phyloP scores from a whole-genome alignment of 1,284 basidiomycete genomes.

The Boletus mariae region DNA sequence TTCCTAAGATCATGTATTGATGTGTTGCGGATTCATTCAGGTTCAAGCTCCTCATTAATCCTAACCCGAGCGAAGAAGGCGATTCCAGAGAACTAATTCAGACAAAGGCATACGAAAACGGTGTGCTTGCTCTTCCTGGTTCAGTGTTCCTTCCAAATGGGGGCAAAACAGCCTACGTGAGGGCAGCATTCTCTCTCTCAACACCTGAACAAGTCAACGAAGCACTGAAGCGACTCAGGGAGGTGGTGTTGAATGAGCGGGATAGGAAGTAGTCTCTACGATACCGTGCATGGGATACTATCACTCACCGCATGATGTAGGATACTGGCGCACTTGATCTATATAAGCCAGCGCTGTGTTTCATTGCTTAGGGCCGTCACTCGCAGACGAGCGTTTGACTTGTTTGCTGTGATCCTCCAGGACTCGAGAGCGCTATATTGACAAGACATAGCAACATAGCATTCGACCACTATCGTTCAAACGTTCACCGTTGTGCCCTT shows the following conservation, averaged over 20 bases:
- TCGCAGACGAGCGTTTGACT: neutral
- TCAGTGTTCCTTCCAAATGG: slow-evolving; percentile 73
- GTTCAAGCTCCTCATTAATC: slow-evolving; percentile 60
- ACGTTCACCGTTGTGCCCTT: neutral
- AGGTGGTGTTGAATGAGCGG: slow-evolving; percentile 54
- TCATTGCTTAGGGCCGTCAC: neutral
- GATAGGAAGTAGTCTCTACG: slow-evolving; percentile 10
- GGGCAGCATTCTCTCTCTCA: slow-evolving; percentile 79
- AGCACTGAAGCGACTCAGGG: slow-evolving; percentile 66
- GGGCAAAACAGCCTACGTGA: slow-evolving; percentile 66
- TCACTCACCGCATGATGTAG: slow-evolving; percentile 6
- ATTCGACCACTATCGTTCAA: too few species aligned
- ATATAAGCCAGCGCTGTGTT: neutral
- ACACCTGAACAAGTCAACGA: slow-evolving; percentile 69
- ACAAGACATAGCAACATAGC: too few species aligned
- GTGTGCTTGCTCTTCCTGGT: slow-evolving; percentile 88
- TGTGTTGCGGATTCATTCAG: slow-evolving; percentile 33
- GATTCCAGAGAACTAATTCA: slow-evolving; percentile 80
- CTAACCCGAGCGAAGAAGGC: slow-evolving; percentile 45
- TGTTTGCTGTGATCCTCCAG: neutral
- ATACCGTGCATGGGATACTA: neutral
- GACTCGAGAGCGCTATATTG: neutral
- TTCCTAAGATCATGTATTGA: slow-evolving; percentile 15
- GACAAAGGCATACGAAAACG: slow-evolving; percentile 74
- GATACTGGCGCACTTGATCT: slow-evolving; percentile 1